phyloP scores from a whole-genome alignment of 306 rosid species.

The Calophaca sinica region DNA sequence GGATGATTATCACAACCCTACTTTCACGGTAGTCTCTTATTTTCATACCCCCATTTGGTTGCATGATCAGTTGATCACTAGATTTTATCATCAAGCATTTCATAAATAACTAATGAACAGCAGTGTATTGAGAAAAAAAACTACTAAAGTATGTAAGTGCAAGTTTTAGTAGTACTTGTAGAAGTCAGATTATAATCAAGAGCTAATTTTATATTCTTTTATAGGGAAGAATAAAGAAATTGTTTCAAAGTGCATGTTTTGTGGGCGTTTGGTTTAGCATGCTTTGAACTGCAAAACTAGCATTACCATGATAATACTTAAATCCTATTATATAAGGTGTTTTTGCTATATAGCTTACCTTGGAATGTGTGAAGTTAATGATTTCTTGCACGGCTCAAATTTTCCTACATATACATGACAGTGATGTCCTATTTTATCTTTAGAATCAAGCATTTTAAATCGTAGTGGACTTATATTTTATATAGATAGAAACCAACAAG shows the following conservation, averaged over 20 bases:
- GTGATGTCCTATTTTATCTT: constrained; percentile 3
- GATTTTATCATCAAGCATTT: constrained; percentile 22
- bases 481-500: neutral
- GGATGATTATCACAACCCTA: constrained; percentile 97
- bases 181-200: too few relatives aligned
- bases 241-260: too few relatives aligned
- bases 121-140: too few relatives aligned
- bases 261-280: too few relatives aligned
- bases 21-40: constrained; percentile 68
- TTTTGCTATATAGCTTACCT: constrained; percentile 8
- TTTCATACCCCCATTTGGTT: constrained; percentile 31
- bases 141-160: too few relatives aligned
- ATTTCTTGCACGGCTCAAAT: neutral
- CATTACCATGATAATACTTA: too few relatives aligned
- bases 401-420: neutral
- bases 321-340: neutral
- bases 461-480: constrained; percentile 14
- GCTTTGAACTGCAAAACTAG: too few relatives aligned
- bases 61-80: constrained; percentile 33
- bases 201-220: too few relatives aligned
- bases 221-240: too few relatives aligned
- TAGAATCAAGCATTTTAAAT: constrained; percentile 30
- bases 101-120: neutral
- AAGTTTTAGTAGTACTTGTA: too few relatives aligned
- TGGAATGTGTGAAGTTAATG: neutral